A percentile compares a stretch with the other conserved stretches of the same genome.
Evolutionary conservation across 2,329 filamentous ascomycete genomes (phyloP).

Genomic region (Blastomyces parvus): DNA sequence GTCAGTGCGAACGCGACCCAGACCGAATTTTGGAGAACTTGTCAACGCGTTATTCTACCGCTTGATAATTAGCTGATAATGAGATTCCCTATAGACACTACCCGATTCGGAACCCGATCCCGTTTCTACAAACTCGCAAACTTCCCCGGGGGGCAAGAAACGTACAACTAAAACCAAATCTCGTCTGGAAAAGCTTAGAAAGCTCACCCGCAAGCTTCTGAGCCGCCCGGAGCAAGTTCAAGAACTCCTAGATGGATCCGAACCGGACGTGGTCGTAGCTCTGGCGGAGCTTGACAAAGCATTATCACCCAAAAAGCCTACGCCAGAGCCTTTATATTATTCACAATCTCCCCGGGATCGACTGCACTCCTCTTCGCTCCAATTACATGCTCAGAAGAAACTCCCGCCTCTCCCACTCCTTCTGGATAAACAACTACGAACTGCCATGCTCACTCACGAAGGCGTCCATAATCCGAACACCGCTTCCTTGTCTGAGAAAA

Average conservation of each 20-base stretch:
- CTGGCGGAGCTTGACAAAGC: conserved; percentile 18
- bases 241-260: conserved; percentile 11
- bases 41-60: not conserved
- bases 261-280: conserved; percentile 18
- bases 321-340: not conserved
- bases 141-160: not conserved
- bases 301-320: conserved; percentile 11
- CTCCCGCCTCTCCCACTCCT: conserved; percentile 47
- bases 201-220: conserved; percentile 19
- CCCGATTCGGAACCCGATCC: not conserved
- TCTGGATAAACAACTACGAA: conserved; percentile 49
- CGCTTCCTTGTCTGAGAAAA: conserved; percentile 28
- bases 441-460: conserved; percentile 58
- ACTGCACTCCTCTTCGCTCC: not conserved
- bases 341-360: not conserved
- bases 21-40: not conserved
- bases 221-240: conserved; percentile 14
- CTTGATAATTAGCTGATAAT: too few species aligned
- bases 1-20: not conserved
- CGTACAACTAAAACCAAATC: conserved; percentile 11
- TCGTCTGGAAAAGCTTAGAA: conserved; percentile 18
- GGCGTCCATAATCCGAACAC: conserved; percentile 31
- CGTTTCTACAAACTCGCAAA: not conserved
- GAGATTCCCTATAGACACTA: not conserved
- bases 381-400: not conserved